Conservation (phyloP, 208 protist genomes). For the Trypanosoma cruzi region DNA sequence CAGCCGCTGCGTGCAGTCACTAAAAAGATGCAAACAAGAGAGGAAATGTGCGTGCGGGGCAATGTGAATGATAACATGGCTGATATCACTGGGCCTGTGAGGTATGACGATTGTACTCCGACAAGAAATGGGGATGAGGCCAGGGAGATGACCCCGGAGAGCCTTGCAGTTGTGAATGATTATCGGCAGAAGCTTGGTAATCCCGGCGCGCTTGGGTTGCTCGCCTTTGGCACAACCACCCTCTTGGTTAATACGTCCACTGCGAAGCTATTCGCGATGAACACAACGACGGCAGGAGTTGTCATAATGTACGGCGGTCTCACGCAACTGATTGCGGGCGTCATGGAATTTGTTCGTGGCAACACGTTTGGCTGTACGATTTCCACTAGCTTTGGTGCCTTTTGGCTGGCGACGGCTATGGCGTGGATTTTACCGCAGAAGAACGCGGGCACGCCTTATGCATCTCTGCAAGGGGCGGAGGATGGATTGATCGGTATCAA, state of each 20-base stretch:
- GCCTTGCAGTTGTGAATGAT: not conserved
- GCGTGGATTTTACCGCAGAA: constrained; percentile 46
- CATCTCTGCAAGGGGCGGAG: too few relatives aligned
- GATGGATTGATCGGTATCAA: constrained; percentile 30
- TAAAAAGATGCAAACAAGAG: too few relatives aligned
- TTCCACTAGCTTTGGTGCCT: constrained; percentile 48
- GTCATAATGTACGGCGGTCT: constrained; percentile 38
- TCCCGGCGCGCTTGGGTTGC: constrained; percentile 38
- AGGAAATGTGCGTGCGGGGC: too few relatives aligned
- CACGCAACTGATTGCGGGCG: constrained; percentile 42
- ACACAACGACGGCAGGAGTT: constrained; percentile 37
- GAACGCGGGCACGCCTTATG: too few relatives aligned
- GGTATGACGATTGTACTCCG: not conserved
- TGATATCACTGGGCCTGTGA: too few relatives aligned
- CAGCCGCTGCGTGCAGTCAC: too few relatives aligned
- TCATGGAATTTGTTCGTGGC: constrained; percentile 44
- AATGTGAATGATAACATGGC: too few relatives aligned
- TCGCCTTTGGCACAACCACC: constrained; percentile 51
- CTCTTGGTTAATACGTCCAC: constrained; percentile 39
- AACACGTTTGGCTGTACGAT: constrained; percentile 59
- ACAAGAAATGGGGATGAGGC: not conserved
- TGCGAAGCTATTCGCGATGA: constrained; percentile 26
- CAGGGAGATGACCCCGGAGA: not conserved
- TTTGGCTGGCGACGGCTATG: constrained; percentile 54
- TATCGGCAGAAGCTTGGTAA: constrained; percentile 25